Evolutionary conservation across 164 flowering plant species (phyloP).

Genomic region (Malania oleifera): DNA sequence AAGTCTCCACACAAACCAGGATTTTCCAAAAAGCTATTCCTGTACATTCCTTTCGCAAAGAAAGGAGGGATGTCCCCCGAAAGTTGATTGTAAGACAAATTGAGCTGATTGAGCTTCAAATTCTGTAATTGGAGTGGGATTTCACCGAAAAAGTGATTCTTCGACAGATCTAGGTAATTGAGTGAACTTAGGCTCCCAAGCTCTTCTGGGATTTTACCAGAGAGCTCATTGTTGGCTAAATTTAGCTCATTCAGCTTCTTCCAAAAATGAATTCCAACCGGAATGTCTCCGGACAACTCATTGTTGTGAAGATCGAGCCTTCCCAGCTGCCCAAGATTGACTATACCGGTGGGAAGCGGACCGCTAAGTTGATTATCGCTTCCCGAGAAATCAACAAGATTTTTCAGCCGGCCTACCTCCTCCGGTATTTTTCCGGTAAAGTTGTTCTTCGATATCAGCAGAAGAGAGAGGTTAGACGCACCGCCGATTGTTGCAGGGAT

Average conservation of each 20-base stretch:
- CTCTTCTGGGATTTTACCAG: conserved; percentile 50
- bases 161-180: conserved; percentile 64
- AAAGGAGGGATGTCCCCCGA: conserved; percentile 52
- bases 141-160: conserved; percentile 45
- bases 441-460: conserved; percentile 36
- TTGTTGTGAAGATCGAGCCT: conserved; percentile 52
- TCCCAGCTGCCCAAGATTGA: conserved; percentile 34
- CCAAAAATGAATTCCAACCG: conserved; percentile 33
- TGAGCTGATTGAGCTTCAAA: conserved; percentile 58
- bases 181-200: conserved; percentile 48
- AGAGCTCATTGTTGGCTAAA: conserved; percentile 39
- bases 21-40: conserved; percentile 54
- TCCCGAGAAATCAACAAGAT: conserved; percentile 33
- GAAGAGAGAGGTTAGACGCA: conserved; percentile 35
- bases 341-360: conserved; percentile 34
- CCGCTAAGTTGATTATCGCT: conserved; percentile 39
- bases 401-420: conserved; percentile 45
- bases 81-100: conserved; percentile 51
- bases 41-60: conserved; percentile 39
- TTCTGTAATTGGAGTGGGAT: conserved; percentile 52
- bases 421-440: conserved; percentile 51
- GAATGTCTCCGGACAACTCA: conserved; percentile 48
- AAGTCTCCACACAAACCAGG: conserved; percentile 58
- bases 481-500: conserved; percentile 43
- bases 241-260: conserved; percentile 60